Conservation (phyloP, 2,329 filamentous ascomycete genomes). For the Trichophyton simii region DNA sequence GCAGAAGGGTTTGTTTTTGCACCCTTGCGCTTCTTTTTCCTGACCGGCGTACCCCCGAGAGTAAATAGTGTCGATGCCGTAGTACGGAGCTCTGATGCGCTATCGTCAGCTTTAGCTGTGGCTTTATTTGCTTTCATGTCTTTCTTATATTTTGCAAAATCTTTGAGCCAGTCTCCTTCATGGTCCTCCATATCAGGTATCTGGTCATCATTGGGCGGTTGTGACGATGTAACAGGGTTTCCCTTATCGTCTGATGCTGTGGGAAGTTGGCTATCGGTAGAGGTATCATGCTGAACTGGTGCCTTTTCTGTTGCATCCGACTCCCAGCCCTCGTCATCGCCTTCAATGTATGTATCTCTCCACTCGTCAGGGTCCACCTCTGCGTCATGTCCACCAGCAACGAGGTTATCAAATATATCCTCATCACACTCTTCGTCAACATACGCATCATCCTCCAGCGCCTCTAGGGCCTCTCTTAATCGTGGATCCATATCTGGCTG, state of each 20-base stretch:
- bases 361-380: conserved; percentile 75
- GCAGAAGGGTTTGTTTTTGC: conserved; percentile 75
- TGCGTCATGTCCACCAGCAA: conserved; percentile 48
- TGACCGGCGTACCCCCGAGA: conserved; percentile 52
- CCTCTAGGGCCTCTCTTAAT: conserved; percentile 79
- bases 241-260: conserved; percentile 14
- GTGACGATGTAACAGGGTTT: conserved; percentile 21
- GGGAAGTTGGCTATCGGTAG: neutral
- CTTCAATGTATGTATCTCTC: conserved; percentile 47
- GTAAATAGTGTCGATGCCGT: conserved; percentile 35
- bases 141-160: conserved; percentile 91
- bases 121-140: conserved; percentile 43
- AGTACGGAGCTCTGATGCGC: conserved; percentile 29
- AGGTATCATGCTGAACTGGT: conserved; percentile 25
- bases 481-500: conserved; percentile 97
- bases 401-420: conserved; percentile 67
- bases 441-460: conserved; percentile 87
- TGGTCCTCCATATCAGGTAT: conserved; percentile 42
- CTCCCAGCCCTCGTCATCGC: conserved; percentile 77
- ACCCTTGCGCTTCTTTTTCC: conserved; percentile 88
- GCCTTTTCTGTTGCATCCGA: conserved; percentile 83
- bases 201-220: conserved; percentile 27
- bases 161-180: conserved; percentile 74
- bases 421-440: conserved; percentile 69
- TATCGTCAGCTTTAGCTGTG: conserved; percentile 28